Percentiles rank a stretch among this genome's conserved stretches.
Evolutionary conservation across 2,329 filamentous ascomycete species (phyloP).

Genomic region (Paracamarosporium sp.): DNA sequence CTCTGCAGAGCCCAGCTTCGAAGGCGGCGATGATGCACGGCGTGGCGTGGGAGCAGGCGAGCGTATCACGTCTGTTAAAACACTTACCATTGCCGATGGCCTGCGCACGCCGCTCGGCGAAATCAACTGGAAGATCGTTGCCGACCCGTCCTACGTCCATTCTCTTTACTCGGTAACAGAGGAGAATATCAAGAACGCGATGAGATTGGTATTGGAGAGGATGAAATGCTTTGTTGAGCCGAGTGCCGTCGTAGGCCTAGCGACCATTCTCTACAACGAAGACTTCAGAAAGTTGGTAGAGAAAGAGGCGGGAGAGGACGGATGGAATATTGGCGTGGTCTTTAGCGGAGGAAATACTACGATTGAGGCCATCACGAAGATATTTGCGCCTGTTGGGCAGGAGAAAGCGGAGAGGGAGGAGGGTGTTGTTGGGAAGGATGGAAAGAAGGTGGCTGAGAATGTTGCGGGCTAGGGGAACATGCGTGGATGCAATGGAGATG

Average conservation of each 20-base stretch:
- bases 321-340: slow-evolving; percentile 73
- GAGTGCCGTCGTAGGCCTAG: slow-evolving; percentile 82
- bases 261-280: slow-evolving; percentile 83
- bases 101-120: slow-evolving; percentile 81
- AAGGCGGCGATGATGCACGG: slow-evolving; percentile 84
- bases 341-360: slow-evolving; percentile 72
- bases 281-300: slow-evolving; percentile 75
- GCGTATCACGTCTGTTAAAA: slow-evolving; percentile 72
- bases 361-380: slow-evolving; percentile 64
- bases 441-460: slow-evolving; percentile 53
- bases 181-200: slow-evolving; percentile 77
- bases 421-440: slow-evolving; percentile 48
- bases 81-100: slow-evolving; percentile 87
- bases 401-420: slow-evolving; percentile 47
- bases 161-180: slow-evolving; percentile 79
- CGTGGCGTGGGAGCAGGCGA: slow-evolving; percentile 70
- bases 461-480: slow-evolving; percentile 45
- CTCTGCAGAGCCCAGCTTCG: slow-evolving; percentile 81
- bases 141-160: slow-evolving; percentile 71
- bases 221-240: slow-evolving; percentile 94
- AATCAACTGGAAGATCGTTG: slow-evolving; percentile 79
- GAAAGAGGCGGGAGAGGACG: slow-evolving; percentile 70
- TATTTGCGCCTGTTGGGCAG: slow-evolving; percentile 52
- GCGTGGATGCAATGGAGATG: too few species aligned
- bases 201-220: slow-evolving; percentile 81